Evolutionary conservation across 257 asterid species (phyloP).

Genomic region (Solanum chiquidenum): DNA sequence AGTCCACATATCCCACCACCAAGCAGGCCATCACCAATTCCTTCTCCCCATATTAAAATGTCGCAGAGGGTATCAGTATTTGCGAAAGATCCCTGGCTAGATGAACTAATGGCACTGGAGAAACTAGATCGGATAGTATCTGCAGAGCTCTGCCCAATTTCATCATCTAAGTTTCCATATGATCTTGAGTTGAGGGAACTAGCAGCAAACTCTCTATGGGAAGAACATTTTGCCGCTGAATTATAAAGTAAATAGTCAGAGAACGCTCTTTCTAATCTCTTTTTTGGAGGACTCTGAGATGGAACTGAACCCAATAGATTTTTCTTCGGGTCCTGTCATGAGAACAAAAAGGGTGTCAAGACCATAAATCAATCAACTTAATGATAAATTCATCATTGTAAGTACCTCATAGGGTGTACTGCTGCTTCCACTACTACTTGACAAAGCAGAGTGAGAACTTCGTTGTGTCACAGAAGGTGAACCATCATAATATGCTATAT

Average conservation of each 20-base stretch:
- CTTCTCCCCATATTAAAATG: slow-evolving; percentile 66
- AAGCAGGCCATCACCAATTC: slow-evolving; percentile 41
- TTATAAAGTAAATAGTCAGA: slow-evolving; percentile 36
- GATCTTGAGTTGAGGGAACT: slow-evolving; percentile 27
- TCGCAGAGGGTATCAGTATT: slow-evolving; percentile 33
- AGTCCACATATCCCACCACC: slow-evolving; percentile 27
- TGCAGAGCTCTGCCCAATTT: slow-evolving; percentile 27
- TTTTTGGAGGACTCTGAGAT: slow-evolving; percentile 32
- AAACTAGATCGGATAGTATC: slow-evolving; percentile 36
- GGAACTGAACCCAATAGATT: slow-evolving; percentile 15
- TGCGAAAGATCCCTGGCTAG: slow-evolving; percentile 42
- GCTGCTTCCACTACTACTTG: slow-evolving; percentile 33
- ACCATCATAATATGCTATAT: slow-evolving; percentile 28
- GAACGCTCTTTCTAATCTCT: slow-evolving; percentile 47
- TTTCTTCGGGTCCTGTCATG: slow-evolving; percentile 29
- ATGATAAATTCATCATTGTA: slow-evolving; percentile 9
- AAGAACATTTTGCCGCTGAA: slow-evolving; percentile 22
- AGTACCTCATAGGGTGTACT: slow-evolving; percentile 41
- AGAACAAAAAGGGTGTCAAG: slow-evolving; percentile 6
- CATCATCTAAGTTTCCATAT: slow-evolving; percentile 14
- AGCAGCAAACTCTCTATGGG: slow-evolving; percentile 22
- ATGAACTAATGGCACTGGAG: slow-evolving; percentile 47
- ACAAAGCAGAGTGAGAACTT: slow-evolving; percentile 24
- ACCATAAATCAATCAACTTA: not conserved
- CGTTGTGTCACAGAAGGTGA: slow-evolving; percentile 32